Base-by-base conservation (phyloP, 108 stramenopile species). In the Nitzschia sp. region DNA sequence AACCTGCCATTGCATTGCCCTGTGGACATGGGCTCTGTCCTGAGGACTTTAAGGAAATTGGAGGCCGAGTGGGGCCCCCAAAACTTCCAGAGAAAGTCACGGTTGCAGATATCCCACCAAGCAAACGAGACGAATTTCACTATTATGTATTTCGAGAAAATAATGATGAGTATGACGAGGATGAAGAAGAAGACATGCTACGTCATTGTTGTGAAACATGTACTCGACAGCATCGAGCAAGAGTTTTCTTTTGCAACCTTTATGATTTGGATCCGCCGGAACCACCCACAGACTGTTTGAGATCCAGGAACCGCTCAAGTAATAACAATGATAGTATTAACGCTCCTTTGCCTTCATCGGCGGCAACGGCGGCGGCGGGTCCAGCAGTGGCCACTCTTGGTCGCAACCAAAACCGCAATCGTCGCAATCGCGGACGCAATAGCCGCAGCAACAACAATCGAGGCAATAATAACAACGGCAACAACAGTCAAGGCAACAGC, bases 1-100 rank as follows among this genome's bases (percentile, higher is more conserved):
- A 57, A 35, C 49, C 70, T 18, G 70, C 30, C 25, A 57, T 71
- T 6, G 59, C 59, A 1, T 59, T 71, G 34, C 21, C 60, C 21
- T 71, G 70, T 59, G 70, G 70, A 24, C 70, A 71, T 38, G 70
- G 53, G 4, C 11, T 71, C 8, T 60, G 70, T 48, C 30, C 30
- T 26, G 18, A 32, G 24, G 49, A 60, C 46, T 71, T 71, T 62
- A 1, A 30, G 3, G 18, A 19, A 47, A n/a, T 71, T 31, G 70
- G 70, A 17, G 70, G 70, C 17, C 23, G 21, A 6, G 18, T 57
- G 24, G 56, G 42, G 38, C 38, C 38, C 6, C 38, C 38, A 13
- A 13, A 42, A 42, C 6, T n/a, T n/a, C n/a, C n/a, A n/a, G n/a
- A n/a, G n/a, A n/a, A n/a, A n/a, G n/a, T n/a, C n/a, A n/a, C n/a